phyloP scores from a whole-genome alignment of 345 rosid species.

The Lenwebbia sp. region DNA sequence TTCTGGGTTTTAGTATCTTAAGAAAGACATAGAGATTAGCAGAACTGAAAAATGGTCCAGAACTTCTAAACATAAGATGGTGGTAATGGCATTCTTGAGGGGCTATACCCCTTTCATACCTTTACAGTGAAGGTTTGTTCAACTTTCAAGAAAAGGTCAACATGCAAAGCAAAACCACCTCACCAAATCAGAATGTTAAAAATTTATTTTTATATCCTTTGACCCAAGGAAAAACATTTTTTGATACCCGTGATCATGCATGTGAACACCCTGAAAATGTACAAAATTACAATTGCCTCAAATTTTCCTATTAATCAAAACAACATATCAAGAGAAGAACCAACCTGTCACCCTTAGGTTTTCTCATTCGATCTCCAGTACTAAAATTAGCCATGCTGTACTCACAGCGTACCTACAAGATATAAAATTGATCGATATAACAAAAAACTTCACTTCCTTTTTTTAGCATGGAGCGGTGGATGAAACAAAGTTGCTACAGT shows the following conservation, averaged over 20 bases:
- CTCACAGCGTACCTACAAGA: constrained; percentile 65
- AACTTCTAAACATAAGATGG: background rate
- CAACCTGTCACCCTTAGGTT: constrained; percentile 82
- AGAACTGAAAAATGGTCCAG: background rate
- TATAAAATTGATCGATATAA: background rate
- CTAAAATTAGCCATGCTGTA: constrained; percentile 97
- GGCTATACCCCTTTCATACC: background rate
- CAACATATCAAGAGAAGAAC: background rate
- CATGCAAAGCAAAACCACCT: background rate
- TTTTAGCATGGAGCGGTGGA: background rate
- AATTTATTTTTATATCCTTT: background rate
- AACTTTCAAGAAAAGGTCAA: background rate
- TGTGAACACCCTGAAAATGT: background rate
- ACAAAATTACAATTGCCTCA: background rate
- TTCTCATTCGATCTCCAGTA: constrained; percentile 81
- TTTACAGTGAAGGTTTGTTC: background rate
- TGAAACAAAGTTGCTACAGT: background rate
- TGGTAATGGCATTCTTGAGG: too few species aligned
- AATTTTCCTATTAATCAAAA: background rate
- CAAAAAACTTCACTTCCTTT: background rate
- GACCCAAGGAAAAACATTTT: background rate
- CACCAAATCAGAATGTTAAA: background rate
- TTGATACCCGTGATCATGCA: background rate
- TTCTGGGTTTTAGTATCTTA: background rate
- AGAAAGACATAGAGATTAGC: background rate